Base-by-base conservation (phyloP, 2,329 filamentous ascomycete genomes). In the Ophiocordyceps camponoti-rufipedis region DNA sequence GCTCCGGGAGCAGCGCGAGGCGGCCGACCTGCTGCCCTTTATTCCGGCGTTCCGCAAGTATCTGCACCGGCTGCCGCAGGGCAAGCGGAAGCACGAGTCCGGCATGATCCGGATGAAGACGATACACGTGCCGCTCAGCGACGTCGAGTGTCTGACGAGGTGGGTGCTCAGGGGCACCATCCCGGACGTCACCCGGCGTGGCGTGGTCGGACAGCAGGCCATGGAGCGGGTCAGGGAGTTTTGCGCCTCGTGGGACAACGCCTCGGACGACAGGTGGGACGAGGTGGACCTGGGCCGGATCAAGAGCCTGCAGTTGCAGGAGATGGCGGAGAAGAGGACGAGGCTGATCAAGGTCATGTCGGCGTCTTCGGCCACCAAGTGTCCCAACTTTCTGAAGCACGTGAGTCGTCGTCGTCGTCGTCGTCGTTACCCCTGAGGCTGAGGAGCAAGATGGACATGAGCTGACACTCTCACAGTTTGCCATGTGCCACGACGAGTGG, bases 401-500 rank as follows among this genome's bases (percentile, higher is more conserved):
- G 83, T 87, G 66, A 71, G 82, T 73, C 13, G 14, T 28, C 7
- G 3, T 12, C 11, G 11, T 19, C 23, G n/a, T n/a, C n/a, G n/a
- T n/a, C n/a, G n/a, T 29, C 11, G n/a, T 5, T 5, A 3, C 23
- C 23, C 23, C 23, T 23, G 23, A 23, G 23, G 23, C 23, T 23
- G 23, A 23, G 23, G 3, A 23, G 23, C 23, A 23, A 23, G 23
- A 23, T 23, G 23, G 23, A 23, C 23, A 10, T 11, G 8, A 5
- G 16, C 6, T 13, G 41, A 14, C 16, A 18, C 6, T 18, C n/a
- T 23, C 6, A 72, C 64, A 89, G 82, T 95, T 91, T 58, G 83
- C 87, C 50, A 93, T 94, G 84, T 85, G 88, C 56, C 87, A 98
- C 57, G 86, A 95, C 57, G 85, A 95, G 63, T 96, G 89, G 87